phyloP scores from a whole-genome alignment of 2,329 filamentous ascomycete genomes.

The Penicillium sp. region DNA sequence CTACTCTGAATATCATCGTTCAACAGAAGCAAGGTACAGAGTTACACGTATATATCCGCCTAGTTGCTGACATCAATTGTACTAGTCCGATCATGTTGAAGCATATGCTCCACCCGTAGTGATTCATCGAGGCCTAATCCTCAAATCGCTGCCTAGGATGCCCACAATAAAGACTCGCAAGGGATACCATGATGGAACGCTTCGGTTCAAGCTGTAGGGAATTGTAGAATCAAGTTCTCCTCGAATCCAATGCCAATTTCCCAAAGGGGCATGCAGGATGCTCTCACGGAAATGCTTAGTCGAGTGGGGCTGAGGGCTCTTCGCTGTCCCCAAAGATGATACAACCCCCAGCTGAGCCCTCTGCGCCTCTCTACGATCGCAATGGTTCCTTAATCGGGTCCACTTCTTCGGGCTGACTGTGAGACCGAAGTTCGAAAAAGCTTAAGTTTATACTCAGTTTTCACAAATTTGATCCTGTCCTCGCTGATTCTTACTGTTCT shows the following conservation, averaged over 20 bases:
- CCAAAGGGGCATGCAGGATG: slow-evolving; percentile 10
- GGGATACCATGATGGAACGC: too few species aligned
- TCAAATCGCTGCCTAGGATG: too few species aligned
- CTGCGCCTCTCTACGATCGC: not conserved
- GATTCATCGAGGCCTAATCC: too few species aligned
- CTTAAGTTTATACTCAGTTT: not conserved
- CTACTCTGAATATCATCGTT: too few species aligned
- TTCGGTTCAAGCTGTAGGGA: not conserved
- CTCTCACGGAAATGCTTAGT: not conserved
- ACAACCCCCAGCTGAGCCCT: slow-evolving; percentile 1
- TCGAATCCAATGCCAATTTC: not conserved
- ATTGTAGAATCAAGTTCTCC: not conserved
- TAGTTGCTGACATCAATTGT: too few species aligned
- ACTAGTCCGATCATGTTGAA: too few species aligned
- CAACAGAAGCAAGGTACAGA: not conserved
- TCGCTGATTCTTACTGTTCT: not conserved
- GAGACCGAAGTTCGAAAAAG: not conserved
- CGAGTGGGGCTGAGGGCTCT: slow-evolving; percentile 1
- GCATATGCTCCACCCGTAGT: too few species aligned
- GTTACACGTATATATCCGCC: not conserved
- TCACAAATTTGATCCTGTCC: not conserved
- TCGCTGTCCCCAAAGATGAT: not conserved
- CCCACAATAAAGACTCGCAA: too few species aligned
- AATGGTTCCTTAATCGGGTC: not conserved
- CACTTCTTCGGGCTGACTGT: not conserved